A percentile compares a stretch with the other conserved stretches of the same genome.
Conservation (phyloP, 768 basidiomycete species). For the Tulasnella sp. region DNA sequence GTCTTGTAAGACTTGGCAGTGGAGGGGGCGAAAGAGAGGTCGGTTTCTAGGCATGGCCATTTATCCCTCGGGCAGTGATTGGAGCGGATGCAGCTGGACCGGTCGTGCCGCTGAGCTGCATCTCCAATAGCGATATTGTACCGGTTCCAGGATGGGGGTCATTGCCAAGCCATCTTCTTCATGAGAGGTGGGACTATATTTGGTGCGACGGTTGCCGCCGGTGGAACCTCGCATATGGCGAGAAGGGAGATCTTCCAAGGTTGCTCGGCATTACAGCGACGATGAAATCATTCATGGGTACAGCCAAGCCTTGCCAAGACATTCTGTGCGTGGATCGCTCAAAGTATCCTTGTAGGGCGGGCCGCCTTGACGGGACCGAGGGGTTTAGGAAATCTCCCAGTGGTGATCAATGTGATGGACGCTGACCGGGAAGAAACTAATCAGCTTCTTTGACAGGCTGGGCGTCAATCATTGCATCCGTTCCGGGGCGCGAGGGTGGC, state of each 20-base stretch:
- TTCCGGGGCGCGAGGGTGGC: not conserved
- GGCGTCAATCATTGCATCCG: not conserved
- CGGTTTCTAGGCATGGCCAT: not conserved
- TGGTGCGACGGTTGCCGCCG: not conserved
- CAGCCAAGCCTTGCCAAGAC: not conserved
- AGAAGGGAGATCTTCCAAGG: not conserved
- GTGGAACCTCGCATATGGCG: constrained; percentile 1
- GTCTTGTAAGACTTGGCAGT: not conserved
- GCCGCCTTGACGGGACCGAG: not conserved
- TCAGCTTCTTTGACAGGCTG: not conserved
- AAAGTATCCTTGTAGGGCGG: not conserved
- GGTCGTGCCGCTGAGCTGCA: not conserved
- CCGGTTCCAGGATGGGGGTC: not conserved
- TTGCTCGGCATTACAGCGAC: not conserved
- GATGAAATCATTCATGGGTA: not conserved
- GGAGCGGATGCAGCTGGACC: not conserved
- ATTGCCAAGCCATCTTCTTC: not conserved
- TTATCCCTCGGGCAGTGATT: not conserved
- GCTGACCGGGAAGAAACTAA: not conserved
- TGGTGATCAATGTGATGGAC: not conserved
- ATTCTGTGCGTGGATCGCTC: not conserved
- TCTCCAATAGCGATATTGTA: not conserved
- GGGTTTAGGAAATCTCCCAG: not conserved
- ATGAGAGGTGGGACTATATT: not conserved
- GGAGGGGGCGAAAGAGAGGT: not conserved